Conservation (phyloP, 2,329 filamentous ascomycete species). For the Neurospora crassa region DNA sequence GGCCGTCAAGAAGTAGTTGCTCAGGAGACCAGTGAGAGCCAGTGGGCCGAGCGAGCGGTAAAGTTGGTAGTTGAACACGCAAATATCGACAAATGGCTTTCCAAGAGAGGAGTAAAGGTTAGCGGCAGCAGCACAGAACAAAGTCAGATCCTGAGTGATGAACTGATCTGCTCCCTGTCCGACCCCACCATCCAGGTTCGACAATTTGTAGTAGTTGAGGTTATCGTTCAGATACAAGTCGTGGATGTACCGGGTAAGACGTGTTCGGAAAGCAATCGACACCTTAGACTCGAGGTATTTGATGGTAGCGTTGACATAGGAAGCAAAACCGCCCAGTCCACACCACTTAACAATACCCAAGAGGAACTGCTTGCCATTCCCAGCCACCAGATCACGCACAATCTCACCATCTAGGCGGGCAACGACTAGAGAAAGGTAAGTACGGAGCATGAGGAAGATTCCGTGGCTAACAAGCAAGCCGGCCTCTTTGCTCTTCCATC, state of each 20-base stretch:
- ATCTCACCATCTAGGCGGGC: slow-evolving; percentile 92
- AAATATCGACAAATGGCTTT: slow-evolving; percentile 95
- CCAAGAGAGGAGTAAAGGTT: slow-evolving; percentile 91
- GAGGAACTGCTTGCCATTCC: slow-evolving; percentile 79
- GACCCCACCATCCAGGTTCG: slow-evolving; percentile 86
- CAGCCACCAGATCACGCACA: slow-evolving; percentile 89
- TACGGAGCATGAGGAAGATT: slow-evolving; percentile 80
- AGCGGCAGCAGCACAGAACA: slow-evolving; percentile 89
- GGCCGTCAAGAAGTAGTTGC: slow-evolving; percentile 91
- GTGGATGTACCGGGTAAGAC: slow-evolving; percentile 92
- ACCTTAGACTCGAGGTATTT: slow-evolving; percentile 97
- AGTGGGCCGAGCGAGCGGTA: slow-evolving; percentile 85
- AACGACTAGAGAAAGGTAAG: slow-evolving; percentile 88
- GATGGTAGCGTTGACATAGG: slow-evolving; percentile 98
- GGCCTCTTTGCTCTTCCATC: slow-evolving; percentile 93
- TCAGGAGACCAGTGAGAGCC: slow-evolving; percentile 74
- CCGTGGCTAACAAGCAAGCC: slow-evolving; percentile 82
- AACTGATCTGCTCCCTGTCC: slow-evolving; percentile 91
- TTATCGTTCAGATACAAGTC: slow-evolving; percentile 93
- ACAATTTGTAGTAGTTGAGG: slow-evolving; percentile 91
- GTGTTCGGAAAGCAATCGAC: slow-evolving; percentile 92
- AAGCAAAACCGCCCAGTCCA: slow-evolving; percentile 83
- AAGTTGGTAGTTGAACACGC: slow-evolving; percentile 96
- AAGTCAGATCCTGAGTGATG: slow-evolving; percentile 91
- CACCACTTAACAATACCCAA: slow-evolving; percentile 93